Percentiles rank a stretch among this genome's conserved stretches.
These are phyloP conservation scores for Helianthus annuus DNA, from an alignment of 129 eudicot genomes.

Conservation along the genomic window HanXRQr2.0-SUNRISE NC_035449.2:184730605-184731104, in stretches of 20 bases:
- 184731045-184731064: slow-evolving; percentile 87
- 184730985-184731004: slow-evolving; percentile 21
- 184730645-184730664: background rate
- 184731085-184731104: slow-evolving; percentile 90
- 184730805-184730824: slow-evolving; percentile 6
- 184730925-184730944: slow-evolving; percentile 15
- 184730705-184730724: slow-evolving; percentile 13
- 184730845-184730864: background rate
- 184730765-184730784: slow-evolving; percentile 11
- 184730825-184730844: slow-evolving; percentile 5
- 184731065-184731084: slow-evolving; percentile 90
- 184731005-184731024: slow-evolving; percentile 57
- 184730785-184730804: slow-evolving; percentile 16
- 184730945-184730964: slow-evolving; percentile 28
- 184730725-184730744: slow-evolving; percentile 11
- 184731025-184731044: slow-evolving; percentile 79
- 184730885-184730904: background rate
- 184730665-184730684: slow-evolving; percentile 5
- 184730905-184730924: slow-evolving; percentile 32
- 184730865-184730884: slow-evolving; percentile 2
- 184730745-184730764: slow-evolving; percentile 9
- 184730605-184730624: background rate
- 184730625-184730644: background rate
- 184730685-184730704: slow-evolving; percentile 13
- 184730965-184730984: slow-evolving; percentile 2